These are phyloP conservation scores for Sanghuangporus weigelae DNA, from an alignment of 1,284 basidiomycete species.

Conservation along the genomic window DNA sequence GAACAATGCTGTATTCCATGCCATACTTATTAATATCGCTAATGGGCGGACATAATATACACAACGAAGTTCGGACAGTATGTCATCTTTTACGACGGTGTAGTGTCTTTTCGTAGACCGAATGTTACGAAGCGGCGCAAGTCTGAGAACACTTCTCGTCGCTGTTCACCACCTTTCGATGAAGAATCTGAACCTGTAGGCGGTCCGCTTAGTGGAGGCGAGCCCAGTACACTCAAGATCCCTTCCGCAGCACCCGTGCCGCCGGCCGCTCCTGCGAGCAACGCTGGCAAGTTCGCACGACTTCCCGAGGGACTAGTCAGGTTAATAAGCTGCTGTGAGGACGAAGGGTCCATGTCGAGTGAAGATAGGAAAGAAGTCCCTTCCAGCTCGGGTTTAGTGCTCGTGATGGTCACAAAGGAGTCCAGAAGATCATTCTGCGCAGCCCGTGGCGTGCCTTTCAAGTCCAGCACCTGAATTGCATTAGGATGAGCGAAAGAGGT, in stretches of 20 bases:
- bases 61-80: not conserved
- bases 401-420: slow-evolving; percentile 86
- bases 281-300: slow-evolving; percentile 44
- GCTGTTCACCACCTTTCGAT: slow-evolving; percentile 42
- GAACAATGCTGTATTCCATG: not conserved
- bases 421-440: slow-evolving; percentile 90
- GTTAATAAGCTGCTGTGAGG: slow-evolving; percentile 36
- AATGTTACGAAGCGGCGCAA: slow-evolving; percentile 83
- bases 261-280: slow-evolving; percentile 27
- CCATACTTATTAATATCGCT: not conserved
- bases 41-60: slow-evolving; percentile 1
- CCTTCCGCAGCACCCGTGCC: slow-evolving; percentile 37
- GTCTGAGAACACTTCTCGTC: slow-evolving; percentile 79
- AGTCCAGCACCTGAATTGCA: slow-evolving; percentile 75
- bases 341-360: slow-evolving; percentile 87
- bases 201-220: slow-evolving; percentile 52
- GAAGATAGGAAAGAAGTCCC: slow-evolving; percentile 87
- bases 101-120: slow-evolving; percentile 67
- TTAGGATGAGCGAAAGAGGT: not conserved
- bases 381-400: slow-evolving; percentile 80
- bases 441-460: slow-evolving; percentile 85
- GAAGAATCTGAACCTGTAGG: slow-evolving; percentile 42
- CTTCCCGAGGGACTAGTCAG: slow-evolving; percentile 56
- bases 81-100: slow-evolving; percentile 27
- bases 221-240: slow-evolving; percentile 51